Evolutionary conservation across 148 eudicot species (phyloP), one percentile per base, ranked within the genome.

Genomic region (Amaranthus cruentus): DNA sequence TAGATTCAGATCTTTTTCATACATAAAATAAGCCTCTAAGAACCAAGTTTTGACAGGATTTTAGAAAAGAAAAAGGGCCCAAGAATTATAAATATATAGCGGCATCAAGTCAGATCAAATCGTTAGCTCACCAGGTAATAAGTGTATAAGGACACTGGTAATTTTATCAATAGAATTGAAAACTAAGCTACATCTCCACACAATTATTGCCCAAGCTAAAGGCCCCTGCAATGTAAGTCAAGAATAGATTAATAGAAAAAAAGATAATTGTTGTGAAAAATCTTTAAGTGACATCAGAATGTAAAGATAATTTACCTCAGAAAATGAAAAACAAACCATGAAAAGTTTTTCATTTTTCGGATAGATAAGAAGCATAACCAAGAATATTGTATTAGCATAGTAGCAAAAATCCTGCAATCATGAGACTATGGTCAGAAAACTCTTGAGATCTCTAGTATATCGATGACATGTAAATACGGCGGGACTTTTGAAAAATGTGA

Each of bases 311-410:
- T 77, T 80, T 76, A 95, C 97, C 97, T 95, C 97, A 2, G 97
- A 94, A 86, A 95, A 95, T 67, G 99, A 88, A 84, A 95, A 95
- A 83, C 93, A 95, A 81, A 95, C 83, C 99, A 95, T 90, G 84
- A 95, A 95, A 73, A 95, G 88, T 87, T 90, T 95, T 85, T 95
- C 99, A 73, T 95, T 84, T 79, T 60, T 86, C 0, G 96, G 99
- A 77, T 78, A 89, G 71, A 87, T 81, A 67, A 95, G 87, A 77
- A 95, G 88, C 75, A 85, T 86, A 81, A 95, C 77, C 84, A 95
- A 85, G 84, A 88, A 90, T 76, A 95, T 90, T 21, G 97, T 95
- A 83, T 95, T 95, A 75, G 99, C 99, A 81, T 95, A 92, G 82
- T 95, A 92, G 88, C 97, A 95, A 75, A 95, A 95, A 64, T 95